Percentiles rank a stretch among this genome's conserved stretches.
Conservation (phyloP, 2,329 filamentous ascomycete genomes). For the Talaromyces sp. region DNA sequence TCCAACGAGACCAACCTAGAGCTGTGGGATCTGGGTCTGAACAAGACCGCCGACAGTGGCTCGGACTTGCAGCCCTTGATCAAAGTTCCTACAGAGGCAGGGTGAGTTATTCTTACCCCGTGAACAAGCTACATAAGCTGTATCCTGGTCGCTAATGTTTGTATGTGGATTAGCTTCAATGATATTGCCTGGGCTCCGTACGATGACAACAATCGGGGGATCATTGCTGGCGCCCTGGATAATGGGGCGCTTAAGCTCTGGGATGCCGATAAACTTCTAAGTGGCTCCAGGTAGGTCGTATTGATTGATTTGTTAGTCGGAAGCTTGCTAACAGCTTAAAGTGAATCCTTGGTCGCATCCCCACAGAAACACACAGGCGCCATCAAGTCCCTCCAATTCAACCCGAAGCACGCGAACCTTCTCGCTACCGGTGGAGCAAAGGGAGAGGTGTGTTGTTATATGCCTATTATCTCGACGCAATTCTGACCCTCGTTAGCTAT, state of each 20-base stretch:
- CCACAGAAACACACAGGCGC: conserved; percentile 86
- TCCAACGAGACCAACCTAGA: conserved; percentile 95
- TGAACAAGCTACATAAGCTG: background rate
- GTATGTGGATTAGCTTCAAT: conserved; percentile 65
- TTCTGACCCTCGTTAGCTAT: conserved; percentile 50
- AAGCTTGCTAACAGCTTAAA: conserved; percentile 17
- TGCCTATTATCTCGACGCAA: background rate
- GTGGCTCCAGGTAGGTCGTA: conserved; percentile 43
- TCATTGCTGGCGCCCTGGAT: conserved; percentile 92
- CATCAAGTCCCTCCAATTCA: conserved; percentile 95
- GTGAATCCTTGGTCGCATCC: conserved; percentile 77
- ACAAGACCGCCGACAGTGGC: conserved; percentile 63
- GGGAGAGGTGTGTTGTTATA: conserved; percentile 58
- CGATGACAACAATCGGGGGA: conserved; percentile 72
- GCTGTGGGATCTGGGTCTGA: conserved; percentile 87
- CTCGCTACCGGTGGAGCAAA: conserved; percentile 89
- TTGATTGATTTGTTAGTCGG: background rate
- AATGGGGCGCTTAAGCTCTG: conserved; percentile 90
- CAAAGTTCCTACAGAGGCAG: conserved; percentile 81
- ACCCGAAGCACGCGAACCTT: conserved; percentile 83
- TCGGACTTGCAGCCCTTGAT: conserved; percentile 81
- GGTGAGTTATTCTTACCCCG: conserved; percentile 49
- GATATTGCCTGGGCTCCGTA: conserved; percentile 92
- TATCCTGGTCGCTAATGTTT: background rate
- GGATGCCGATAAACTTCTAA: conserved; percentile 70